These are phyloP conservation scores for Penicillium bovifimosum DNA, from an alignment of 495 filamentous ascomycete genomes.

Conservation along the genomic window DNA sequence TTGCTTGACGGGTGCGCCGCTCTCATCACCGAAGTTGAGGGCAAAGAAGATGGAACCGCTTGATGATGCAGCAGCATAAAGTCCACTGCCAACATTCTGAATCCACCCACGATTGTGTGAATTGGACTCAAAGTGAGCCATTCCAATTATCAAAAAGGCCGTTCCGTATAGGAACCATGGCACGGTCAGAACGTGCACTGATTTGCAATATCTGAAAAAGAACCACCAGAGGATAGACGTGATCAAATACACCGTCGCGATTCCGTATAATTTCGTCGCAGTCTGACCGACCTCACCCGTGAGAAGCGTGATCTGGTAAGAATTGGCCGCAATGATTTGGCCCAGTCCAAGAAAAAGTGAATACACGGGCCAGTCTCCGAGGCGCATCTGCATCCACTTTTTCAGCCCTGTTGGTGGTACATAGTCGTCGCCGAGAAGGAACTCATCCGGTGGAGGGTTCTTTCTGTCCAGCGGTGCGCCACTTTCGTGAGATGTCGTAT, in stretches of 20 bases:
- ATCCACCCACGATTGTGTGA: slow-evolving; percentile 43
- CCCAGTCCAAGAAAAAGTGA: slow-evolving; percentile 60
- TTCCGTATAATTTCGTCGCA: slow-evolving; percentile 59
- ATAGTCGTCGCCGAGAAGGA: slow-evolving; percentile 59
- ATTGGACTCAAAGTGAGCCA: slow-evolving; percentile 52
- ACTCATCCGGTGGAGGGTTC: slow-evolving; percentile 41
- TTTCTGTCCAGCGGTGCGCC: slow-evolving; percentile 24
- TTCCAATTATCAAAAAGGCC: slow-evolving; percentile 61
- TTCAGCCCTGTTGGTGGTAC: slow-evolving; percentile 60
- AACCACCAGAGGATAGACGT: slow-evolving; percentile 63
- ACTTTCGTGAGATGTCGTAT: slow-evolving; percentile 33
- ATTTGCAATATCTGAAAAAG: slow-evolving; percentile 56
- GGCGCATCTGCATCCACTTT: slow-evolving; percentile 45
- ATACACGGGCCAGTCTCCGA: slow-evolving; percentile 67
- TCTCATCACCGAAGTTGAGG: slow-evolving; percentile 49
- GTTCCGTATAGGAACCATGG: slow-evolving; percentile 61
- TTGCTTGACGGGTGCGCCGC: slow-evolving; percentile 42
- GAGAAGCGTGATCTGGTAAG: slow-evolving; percentile 67
- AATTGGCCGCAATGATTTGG: slow-evolving; percentile 67
- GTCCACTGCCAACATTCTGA: slow-evolving; percentile 43
- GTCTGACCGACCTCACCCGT: slow-evolving; percentile 59
- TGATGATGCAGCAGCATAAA: slow-evolving; percentile 46
- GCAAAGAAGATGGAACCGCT: slow-evolving; percentile 49
- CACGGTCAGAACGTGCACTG: slow-evolving; percentile 53
- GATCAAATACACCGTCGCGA: slow-evolving; percentile 57